These are phyloP conservation scores for Botrytis galanthina DNA, from an alignment of 2,329 filamentous ascomycete genomes.

Conservation along the genomic window DNA sequence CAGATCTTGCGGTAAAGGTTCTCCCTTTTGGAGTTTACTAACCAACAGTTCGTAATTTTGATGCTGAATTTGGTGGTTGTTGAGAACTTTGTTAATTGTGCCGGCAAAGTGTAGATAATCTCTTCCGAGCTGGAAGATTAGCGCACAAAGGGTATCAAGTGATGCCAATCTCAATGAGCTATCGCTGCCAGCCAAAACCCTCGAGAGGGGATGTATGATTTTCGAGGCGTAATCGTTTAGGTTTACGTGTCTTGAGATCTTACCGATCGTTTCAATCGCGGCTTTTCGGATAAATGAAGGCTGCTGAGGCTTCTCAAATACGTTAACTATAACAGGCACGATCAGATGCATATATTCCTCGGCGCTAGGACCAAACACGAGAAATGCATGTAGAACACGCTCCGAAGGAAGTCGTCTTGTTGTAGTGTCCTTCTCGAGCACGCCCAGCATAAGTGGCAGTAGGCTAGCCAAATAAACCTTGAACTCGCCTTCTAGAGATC, in stretches of 20 bases:
- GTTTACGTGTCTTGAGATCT: slow-evolving; percentile 93
- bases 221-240: slow-evolving; percentile 95
- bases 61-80: slow-evolving; percentile 77
- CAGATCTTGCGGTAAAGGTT: slow-evolving; percentile 90
- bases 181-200: slow-evolving; percentile 74
- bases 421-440: slow-evolving; percentile 81
- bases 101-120: slow-evolving; percentile 94
- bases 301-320: slow-evolving; percentile 87
- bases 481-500: slow-evolving; percentile 94
- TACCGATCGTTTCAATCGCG: slow-evolving; percentile 92
- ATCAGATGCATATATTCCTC: slow-evolving; percentile 99
- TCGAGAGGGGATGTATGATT: slow-evolving; percentile 89
- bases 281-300: slow-evolving; percentile 76
- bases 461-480: slow-evolving; percentile 90
- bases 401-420: slow-evolving; percentile 78
- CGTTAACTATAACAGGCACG: slow-evolving; percentile 88
- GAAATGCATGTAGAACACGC: slow-evolving; percentile 87
- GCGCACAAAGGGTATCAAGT: slow-evolving; percentile 87
- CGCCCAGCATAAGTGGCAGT: slow-evolving; percentile 89
- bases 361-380: slow-evolving; percentile 91
- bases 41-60: slow-evolving; percentile 90
- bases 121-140: slow-evolving; percentile 93
- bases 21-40: slow-evolving; percentile 89
- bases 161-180: slow-evolving; percentile 73
- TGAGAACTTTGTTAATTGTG: slow-evolving; percentile 85